Evolutionary conservation across 805 yeast genomes (phyloP).

Genomic region (Candida stauntonica): DNA sequence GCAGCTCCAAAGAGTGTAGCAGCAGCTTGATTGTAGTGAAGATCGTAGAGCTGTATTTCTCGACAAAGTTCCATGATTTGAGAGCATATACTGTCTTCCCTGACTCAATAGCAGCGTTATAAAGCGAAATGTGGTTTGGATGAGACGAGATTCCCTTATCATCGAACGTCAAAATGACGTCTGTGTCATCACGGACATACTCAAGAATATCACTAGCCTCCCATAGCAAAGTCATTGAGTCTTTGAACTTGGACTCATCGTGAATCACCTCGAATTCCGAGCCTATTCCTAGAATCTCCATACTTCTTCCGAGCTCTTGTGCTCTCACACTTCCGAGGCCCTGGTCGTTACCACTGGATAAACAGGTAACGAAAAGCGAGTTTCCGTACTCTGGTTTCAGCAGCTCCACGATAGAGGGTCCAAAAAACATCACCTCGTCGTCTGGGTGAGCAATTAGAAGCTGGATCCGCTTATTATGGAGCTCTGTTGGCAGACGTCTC

Average conservation of each 20-base stretch:
- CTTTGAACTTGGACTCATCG: conserved; percentile 47
- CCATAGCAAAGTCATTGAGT: conserved; percentile 72
- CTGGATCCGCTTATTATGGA: conserved; percentile 29
- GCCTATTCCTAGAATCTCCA: conserved; percentile 48
- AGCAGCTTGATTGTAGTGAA: conserved; percentile 13
- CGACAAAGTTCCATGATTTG: conserved; percentile 30
- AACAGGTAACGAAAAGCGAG: conserved; percentile 55
- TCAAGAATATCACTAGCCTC: conserved; percentile 37
- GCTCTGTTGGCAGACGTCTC: conserved; percentile 1
- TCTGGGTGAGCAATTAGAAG: conserved; percentile 92
- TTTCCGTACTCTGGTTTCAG: conserved; percentile 45
- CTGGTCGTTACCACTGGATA: conserved; percentile 73
- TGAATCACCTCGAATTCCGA: conserved; percentile 38
- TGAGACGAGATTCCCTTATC: conserved; percentile 78
- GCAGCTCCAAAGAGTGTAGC: neutral
- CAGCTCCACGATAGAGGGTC: conserved; percentile 66
- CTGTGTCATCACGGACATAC: conserved; percentile 31
- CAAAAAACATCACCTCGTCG: conserved; percentile 96
- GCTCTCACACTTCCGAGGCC: conserved; percentile 65
- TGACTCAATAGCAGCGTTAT: conserved; percentile 35
- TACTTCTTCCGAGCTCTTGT: conserved; percentile 54
- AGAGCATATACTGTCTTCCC: conserved; percentile 25
- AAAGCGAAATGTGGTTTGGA: conserved; percentile 74
- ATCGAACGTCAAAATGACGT: conserved; percentile 74
- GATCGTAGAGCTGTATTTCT: conserved; percentile 46